These are phyloP conservation scores for Flagelloscypha sp. DNA, from an alignment of 768 basidiomycete species.

Conservation along the genomic window DNA sequence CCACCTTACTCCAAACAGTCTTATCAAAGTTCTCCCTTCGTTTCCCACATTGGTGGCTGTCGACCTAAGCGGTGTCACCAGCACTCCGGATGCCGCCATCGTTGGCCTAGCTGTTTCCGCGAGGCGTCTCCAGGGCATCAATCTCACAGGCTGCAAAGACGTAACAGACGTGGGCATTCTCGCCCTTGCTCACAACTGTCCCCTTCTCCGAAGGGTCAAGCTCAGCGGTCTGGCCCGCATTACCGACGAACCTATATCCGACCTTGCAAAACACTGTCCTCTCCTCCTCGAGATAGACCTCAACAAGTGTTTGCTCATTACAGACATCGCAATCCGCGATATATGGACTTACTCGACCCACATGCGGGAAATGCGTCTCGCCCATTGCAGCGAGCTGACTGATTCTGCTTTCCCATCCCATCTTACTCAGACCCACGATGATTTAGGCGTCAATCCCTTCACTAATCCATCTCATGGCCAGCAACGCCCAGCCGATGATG, in stretches of 20 bases:
- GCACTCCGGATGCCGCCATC: conserved; percentile 66
- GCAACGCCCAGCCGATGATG: conserved; percentile 30
- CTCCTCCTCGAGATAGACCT: conserved; percentile 93
- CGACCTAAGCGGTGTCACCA: conserved; percentile 68
- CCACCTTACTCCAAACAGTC: conserved; percentile 52
- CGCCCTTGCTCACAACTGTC: conserved; percentile 68
- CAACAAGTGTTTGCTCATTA: conserved; percentile 70
- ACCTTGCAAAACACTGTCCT: conserved; percentile 71
- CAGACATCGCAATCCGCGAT: conserved; percentile 70
- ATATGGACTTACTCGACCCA: conserved; percentile 74
- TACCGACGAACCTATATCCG: conserved; percentile 69
- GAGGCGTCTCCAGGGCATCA: conserved; percentile 82
- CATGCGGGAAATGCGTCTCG: conserved; percentile 88
- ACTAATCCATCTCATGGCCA: conserved; percentile 22
- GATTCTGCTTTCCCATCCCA: conserved; percentile 82
- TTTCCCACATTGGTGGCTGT: conserved; percentile 78
- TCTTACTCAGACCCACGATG: conserved; percentile 29
- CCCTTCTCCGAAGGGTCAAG: conserved; percentile 82
- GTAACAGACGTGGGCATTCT: conserved; percentile 73
- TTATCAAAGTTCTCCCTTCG: conserved; percentile 55
- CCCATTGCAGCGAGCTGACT: conserved; percentile 69
- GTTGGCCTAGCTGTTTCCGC: conserved; percentile 62
- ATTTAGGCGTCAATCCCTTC: conserved; percentile 35
- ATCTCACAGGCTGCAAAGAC: conserved; percentile 73
- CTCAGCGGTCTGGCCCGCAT: conserved; percentile 67